A percentile compares a stretch with the other conserved stretches of the same genome.
Conservation (phyloP, 2,329 filamentous ascomycete genomes). For the Hymenotorrendiella dingleyae region DNA sequence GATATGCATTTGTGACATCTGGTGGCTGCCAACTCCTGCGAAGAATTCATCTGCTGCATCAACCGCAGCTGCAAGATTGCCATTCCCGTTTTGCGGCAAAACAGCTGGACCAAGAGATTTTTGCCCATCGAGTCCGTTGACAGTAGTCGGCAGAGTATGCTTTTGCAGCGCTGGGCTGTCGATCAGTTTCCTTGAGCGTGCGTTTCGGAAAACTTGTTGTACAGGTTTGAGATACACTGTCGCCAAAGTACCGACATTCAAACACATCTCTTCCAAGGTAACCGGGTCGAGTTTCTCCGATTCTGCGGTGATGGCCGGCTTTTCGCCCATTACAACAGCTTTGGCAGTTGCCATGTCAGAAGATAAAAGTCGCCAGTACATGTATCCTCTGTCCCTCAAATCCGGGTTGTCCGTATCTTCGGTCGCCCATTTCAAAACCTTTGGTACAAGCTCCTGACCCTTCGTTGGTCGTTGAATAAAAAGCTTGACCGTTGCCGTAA, state of each 20-base stretch:
- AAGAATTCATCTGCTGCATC: conserved; percentile 89
- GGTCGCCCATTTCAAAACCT: conserved; percentile 96
- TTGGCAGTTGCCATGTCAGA: conserved; percentile 85
- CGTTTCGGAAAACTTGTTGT: conserved; percentile 90
- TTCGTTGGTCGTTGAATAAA: conserved; percentile 97
- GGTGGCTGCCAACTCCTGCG: conserved; percentile 65
- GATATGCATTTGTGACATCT: conserved; percentile 67
- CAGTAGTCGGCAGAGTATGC: conserved; percentile 49
- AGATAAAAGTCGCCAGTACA: conserved; percentile 97
- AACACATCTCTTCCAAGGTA: conserved; percentile 93
- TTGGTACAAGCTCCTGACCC: conserved; percentile 86
- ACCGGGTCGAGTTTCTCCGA: conserved; percentile 86
- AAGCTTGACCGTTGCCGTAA: conserved; percentile 94
- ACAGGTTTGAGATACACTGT: conserved; percentile 98
- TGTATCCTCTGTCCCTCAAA: conserved; percentile 90
- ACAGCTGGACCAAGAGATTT: conserved; percentile 45
- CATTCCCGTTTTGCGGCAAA: conserved; percentile 25
- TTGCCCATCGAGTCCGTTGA: conserved; percentile 49
- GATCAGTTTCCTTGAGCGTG: conserved; percentile 69
- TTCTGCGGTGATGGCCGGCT: conserved; percentile 92
- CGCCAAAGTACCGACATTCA: conserved; percentile 91
- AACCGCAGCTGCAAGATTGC: conserved; percentile 63
- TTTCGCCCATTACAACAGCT: conserved; percentile 91
- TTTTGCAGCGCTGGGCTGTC: conserved; percentile 84
- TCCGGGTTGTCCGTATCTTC: conserved; percentile 99